Percentiles rank a stretch among this genome's conserved stretches.
These are phyloP conservation scores for Diaporthe velutina DNA, from an alignment of 2,329 filamentous ascomycete genomes.

Conservation along the genomic window DNA sequence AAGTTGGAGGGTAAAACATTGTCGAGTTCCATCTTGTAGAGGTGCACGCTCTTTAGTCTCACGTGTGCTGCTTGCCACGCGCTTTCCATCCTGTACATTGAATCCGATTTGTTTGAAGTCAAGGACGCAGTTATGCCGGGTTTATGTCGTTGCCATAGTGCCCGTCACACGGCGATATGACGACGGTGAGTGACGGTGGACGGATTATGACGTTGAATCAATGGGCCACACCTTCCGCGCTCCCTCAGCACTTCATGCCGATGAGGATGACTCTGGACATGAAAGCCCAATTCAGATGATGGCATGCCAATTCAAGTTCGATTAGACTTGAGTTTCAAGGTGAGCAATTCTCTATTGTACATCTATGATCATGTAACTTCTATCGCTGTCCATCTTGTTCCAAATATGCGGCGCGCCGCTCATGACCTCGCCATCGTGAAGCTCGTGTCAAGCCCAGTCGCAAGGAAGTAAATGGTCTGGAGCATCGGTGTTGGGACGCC, in stretches of 20 bases:
- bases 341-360: neutral
- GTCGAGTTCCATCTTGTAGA: neutral
- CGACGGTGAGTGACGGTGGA: neutral
- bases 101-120: too few species aligned
- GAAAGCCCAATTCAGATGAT: neutral
- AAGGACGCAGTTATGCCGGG: too few species aligned
- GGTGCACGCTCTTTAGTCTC: neutral
- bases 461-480: slow-evolving; percentile 58
- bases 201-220: neutral
- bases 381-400: neutral
- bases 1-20: too few species aligned
- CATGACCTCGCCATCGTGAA: slow-evolving; percentile 26
- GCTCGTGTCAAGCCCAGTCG: slow-evolving; percentile 23
- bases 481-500: slow-evolving; percentile 76
- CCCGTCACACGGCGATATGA: neutral
- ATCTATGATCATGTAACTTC: neutral
- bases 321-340: too few species aligned
- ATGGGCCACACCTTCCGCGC: neutral
- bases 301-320: too few species aligned
- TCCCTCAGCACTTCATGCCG: too few species aligned
- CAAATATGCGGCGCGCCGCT: neutral
- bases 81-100: too few species aligned
- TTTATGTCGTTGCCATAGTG: neutral
- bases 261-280: neutral
- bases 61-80: neutral